phyloP scores from a whole-genome alignment of 495 filamentous ascomycete species.

The Aspergillus leporis region DNA sequence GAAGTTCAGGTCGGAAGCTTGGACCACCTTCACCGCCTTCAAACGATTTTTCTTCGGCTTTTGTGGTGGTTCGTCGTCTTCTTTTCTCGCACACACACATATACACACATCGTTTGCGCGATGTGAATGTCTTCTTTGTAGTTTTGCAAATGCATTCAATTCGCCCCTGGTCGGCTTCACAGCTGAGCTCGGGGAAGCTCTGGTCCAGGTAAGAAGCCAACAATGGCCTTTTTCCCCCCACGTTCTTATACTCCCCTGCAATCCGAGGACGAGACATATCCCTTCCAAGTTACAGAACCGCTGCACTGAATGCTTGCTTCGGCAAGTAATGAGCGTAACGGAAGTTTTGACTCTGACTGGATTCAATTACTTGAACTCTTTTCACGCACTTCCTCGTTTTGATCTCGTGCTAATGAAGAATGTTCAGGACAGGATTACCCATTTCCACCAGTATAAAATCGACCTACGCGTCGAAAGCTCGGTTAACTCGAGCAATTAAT shows the following conservation, averaged over 20 bases:
- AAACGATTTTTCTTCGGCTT: slow-evolving; percentile 22
- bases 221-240: slow-evolving; percentile 13
- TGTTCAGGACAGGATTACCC: slow-evolving; percentile 31
- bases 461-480: slow-evolving; percentile 6
- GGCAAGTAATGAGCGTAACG: slow-evolving; percentile 41
- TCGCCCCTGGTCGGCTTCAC: slow-evolving; percentile 34
- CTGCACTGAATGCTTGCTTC: slow-evolving; percentile 81
- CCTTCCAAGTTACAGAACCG: slow-evolving; percentile 70
- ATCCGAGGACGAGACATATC: slow-evolving; percentile 52
- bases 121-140: slow-evolving; percentile 15
- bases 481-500: slow-evolving; percentile 11
- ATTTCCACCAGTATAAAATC: slow-evolving; percentile 6
- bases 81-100: slow-evolving; percentile 14
- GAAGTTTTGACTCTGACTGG: slow-evolving; percentile 24
- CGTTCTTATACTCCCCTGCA: slow-evolving; percentile 9
- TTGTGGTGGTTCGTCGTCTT: slow-evolving; percentile 14
- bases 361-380: neutral
- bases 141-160: slow-evolving; percentile 39
- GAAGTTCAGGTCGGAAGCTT: slow-evolving; percentile 31
- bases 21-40: slow-evolving; percentile 29
- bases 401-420: slow-evolving; percentile 11
- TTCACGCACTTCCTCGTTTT: neutral
- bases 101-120: slow-evolving; percentile 16
- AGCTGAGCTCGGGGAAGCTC: slow-evolving; percentile 26
- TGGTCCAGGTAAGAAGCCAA: slow-evolving; percentile 37